Base-by-base conservation (phyloP, 306 rosid species). In the Quercus dentata region DNA sequence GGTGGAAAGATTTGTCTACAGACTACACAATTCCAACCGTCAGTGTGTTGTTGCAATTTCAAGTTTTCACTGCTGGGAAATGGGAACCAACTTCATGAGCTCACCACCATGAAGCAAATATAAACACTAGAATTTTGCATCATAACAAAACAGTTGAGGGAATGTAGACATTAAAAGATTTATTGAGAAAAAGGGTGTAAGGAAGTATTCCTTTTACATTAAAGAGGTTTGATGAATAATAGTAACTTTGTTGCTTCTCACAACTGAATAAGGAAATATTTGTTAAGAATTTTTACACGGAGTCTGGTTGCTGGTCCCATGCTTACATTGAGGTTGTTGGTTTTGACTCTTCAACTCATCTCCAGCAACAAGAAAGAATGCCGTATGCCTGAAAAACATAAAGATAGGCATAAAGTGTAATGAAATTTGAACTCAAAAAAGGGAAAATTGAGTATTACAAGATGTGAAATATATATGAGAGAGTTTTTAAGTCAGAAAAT, bases 291-390 rank as follows among this genome's bases (percentile, higher is more conserved):
- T 83, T 77, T 84, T 63, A 61, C 82, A 71, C 4, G 83, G 76
- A 31, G 74, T 85, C 78, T 71, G 56, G 64, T 82, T 85, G 58
- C 78, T 41, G 8, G 80, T n/a, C 31, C 82, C 90, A 86, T 88
- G 81, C 86, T 88, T 89, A 79, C 93, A 88, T 21, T 84, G 85
- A 33, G 78, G 27, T 65, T 75, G 88, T 63, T 74, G 79, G 83
- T 75, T 83, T 64, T 84, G 95, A 83, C 82, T 85, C 90, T 89
- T 91, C 76, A 82, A 76, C 71, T 89, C 86, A 80, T 91, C 83
- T 27, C 98, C 98, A 33, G 98, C 96, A 80, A 92, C 97, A 33
- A 95, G 90, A 84, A 95, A 92, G 81, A 88, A 92, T 38, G 97
- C 94, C 12, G 99, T 92, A 89, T 91, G 95, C 86, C 97, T 90